Conservation (phyloP, 192 early-diverging fungal genomes). For the Coemansia sp. region DNA sequence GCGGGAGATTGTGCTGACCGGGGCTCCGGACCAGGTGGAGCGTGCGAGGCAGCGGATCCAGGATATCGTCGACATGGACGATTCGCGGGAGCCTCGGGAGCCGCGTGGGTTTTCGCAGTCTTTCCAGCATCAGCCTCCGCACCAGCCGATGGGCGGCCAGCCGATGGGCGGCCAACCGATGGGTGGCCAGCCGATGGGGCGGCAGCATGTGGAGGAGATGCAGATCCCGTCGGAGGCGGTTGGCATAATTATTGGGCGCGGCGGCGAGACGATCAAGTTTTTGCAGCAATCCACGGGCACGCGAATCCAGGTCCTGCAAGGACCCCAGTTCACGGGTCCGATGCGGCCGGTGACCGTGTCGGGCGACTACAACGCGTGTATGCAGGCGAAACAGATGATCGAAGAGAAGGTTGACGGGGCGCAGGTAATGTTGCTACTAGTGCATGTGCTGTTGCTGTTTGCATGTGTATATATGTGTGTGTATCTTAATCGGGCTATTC, state of each 20-base stretch:
- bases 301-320: conserved; percentile 45
- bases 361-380: conserved; percentile 24
- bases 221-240: conserved; percentile 41
- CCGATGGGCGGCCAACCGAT: too few species aligned
- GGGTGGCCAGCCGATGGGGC: not conserved
- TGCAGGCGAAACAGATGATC: conserved; percentile 42
- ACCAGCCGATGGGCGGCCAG: not conserved
- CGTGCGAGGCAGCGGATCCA: conserved; percentile 68
- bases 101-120: not conserved
- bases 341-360: conserved; percentile 31
- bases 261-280: conserved; percentile 48
- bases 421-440: conserved; percentile 30
- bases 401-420: conserved; percentile 40
- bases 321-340: conserved; percentile 28
- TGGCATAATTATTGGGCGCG: conserved; percentile 40
- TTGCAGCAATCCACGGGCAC: conserved; percentile 39
- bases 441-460: not conserved
- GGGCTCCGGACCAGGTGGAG: conserved; percentile 63
- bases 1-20: conserved; percentile 64
- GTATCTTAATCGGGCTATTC: conserved; percentile 6
- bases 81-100: not conserved
- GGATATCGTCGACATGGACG: conserved; percentile 60
- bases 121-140: not conserved
- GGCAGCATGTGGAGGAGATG: conserved; percentile 33
- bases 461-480: conserved; percentile 3